Evolutionary conservation across 2,329 filamentous ascomycete genomes (phyloP).

Genomic region (Colletotrichum sidae): DNA sequence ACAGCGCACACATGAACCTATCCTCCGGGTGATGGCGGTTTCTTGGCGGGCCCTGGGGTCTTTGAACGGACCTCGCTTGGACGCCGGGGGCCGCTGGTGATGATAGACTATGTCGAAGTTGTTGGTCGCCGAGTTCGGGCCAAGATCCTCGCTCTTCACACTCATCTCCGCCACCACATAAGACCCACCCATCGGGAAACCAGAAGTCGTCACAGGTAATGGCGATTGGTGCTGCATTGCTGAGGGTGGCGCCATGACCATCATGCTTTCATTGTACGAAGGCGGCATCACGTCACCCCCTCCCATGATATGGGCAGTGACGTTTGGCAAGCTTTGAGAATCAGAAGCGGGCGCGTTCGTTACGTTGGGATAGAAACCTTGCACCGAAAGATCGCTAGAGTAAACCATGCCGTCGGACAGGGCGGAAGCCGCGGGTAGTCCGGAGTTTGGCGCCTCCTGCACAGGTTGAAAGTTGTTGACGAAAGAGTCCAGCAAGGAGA

Average conservation of each 20-base stretch:
- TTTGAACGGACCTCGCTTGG: conserved; percentile 65
- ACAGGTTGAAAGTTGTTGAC: conserved; percentile 51
- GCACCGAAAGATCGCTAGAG: conserved; percentile 42
- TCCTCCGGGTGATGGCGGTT: conserved; percentile 68
- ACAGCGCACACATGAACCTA: conserved; percentile 70
- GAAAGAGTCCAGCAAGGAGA: conserved; percentile 43
- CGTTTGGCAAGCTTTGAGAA: conserved; percentile 2
- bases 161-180: conserved; percentile 39
- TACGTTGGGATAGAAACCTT: conserved; percentile 41
- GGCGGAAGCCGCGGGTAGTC: conserved; percentile 41
- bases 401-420: conserved; percentile 56
- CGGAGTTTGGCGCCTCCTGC: conserved; percentile 45
- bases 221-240: conserved; percentile 15
- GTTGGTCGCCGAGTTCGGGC: neutral
- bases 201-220: conserved; percentile 6
- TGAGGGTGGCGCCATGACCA: conserved; percentile 16
- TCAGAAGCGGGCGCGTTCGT: conserved; percentile 6
- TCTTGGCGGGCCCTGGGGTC: conserved; percentile 62
- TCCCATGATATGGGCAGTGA: conserved; percentile 5
- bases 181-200: conserved; percentile 2
- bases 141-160: conserved; percentile 30
- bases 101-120: conserved; percentile 48
- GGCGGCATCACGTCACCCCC: conserved; percentile 15
- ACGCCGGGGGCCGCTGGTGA: conserved; percentile 50
- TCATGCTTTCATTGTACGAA: conserved; percentile 19